phyloP scores from a whole-genome alignment of 495 filamentous ascomycete species.

The Poronia punctata region DNA sequence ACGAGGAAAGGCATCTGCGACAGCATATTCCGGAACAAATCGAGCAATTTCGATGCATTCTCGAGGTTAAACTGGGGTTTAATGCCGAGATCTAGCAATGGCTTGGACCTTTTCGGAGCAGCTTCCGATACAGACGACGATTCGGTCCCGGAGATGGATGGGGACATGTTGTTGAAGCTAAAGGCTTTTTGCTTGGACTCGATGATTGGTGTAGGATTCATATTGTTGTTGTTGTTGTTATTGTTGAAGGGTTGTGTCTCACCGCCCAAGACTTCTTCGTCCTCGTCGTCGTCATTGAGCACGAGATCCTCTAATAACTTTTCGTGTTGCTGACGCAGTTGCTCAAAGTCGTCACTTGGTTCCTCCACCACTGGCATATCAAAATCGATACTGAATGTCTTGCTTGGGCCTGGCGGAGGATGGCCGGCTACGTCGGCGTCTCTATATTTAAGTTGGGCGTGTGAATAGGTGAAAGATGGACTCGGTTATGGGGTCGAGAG shows the following conservation, averaged over 20 bases:
- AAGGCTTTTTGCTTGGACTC: slow-evolving; percentile 4
- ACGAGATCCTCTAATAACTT: slow-evolving; percentile 27
- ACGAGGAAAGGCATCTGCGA: slow-evolving; percentile 33
- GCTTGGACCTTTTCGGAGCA: slow-evolving; percentile 7
- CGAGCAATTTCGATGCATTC: slow-evolving; percentile 35
- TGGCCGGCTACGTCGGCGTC: slow-evolving; percentile 10
- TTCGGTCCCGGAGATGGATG: slow-evolving; percentile 13
- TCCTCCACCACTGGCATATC: slow-evolving; percentile 29
- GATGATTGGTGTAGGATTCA: neutral
- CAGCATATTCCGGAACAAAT: slow-evolving; percentile 33
- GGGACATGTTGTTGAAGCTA: slow-evolving; percentile 26
- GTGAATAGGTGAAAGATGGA: neutral
- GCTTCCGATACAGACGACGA: neutral
- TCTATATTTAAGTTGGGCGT: slow-evolving; percentile 1
- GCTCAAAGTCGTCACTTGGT: slow-evolving; percentile 26
- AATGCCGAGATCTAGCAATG: slow-evolving; percentile 24
- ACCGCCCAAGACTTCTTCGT: slow-evolving; percentile 13
- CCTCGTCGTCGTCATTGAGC: slow-evolving; percentile 14
- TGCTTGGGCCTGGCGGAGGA: slow-evolving; percentile 34
- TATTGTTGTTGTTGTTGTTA: slow-evolving; percentile 9
- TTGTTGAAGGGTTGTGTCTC: slow-evolving; percentile 14
- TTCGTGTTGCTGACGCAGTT: slow-evolving; percentile 31
- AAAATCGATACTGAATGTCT: slow-evolving; percentile 47
- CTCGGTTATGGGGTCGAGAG: neutral
- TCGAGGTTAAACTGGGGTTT: slow-evolving; percentile 44